Conservation (phyloP, 345 rosid species). For the Citrus medica region DNA sequence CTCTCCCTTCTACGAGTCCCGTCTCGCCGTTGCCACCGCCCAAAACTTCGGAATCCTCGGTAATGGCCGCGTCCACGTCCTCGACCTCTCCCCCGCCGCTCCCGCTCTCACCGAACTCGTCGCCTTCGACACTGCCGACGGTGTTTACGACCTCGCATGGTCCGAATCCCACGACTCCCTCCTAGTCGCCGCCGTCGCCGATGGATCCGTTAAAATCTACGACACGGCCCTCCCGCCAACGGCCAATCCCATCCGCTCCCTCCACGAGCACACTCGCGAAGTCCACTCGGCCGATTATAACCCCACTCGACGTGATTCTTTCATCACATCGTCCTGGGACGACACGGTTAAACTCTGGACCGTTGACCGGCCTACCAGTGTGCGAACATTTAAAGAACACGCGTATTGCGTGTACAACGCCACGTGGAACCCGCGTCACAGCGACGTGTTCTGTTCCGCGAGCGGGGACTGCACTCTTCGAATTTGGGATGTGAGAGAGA, state of each 20-base stretch:
- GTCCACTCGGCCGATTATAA: slow-evolving; percentile 79
- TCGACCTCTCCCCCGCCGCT: slow-evolving; percentile 63
- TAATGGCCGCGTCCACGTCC: slow-evolving; percentile 85
- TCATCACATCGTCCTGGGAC: slow-evolving; percentile 87
- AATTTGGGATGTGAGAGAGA: slow-evolving; percentile 91
- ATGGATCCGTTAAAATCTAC: slow-evolving; percentile 86
- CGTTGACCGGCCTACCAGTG: slow-evolving; percentile 75
- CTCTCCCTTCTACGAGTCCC: slow-evolving; percentile 86
- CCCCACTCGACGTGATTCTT: slow-evolving; percentile 92
- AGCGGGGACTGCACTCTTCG: slow-evolving; percentile 83
- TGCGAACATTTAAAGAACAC: slow-evolving; percentile 88
- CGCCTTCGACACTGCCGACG: slow-evolving; percentile 83
- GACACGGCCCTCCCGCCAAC: slow-evolving; percentile 73
- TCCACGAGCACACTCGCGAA: slow-evolving; percentile 92
- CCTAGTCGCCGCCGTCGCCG: slow-evolving; percentile 72
- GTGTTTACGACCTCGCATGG: slow-evolving; percentile 85
- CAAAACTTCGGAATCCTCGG: slow-evolving; percentile 96
- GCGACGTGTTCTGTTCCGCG: slow-evolving; percentile 89
- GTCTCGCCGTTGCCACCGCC: slow-evolving; percentile 85
- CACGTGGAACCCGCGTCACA: slow-evolving; percentile 83
- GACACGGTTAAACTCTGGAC: slow-evolving; percentile 92
- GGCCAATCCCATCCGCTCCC: slow-evolving; percentile 70
- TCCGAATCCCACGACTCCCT: slow-evolving; percentile 95
- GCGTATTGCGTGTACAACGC: slow-evolving; percentile 84
- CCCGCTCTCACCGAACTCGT: slow-evolving; percentile 48